These are phyloP conservation scores for Neofusicoccum cordaticola DNA, from an alignment of 2,329 filamentous ascomycete genomes.

Conservation along the genomic window DNA sequence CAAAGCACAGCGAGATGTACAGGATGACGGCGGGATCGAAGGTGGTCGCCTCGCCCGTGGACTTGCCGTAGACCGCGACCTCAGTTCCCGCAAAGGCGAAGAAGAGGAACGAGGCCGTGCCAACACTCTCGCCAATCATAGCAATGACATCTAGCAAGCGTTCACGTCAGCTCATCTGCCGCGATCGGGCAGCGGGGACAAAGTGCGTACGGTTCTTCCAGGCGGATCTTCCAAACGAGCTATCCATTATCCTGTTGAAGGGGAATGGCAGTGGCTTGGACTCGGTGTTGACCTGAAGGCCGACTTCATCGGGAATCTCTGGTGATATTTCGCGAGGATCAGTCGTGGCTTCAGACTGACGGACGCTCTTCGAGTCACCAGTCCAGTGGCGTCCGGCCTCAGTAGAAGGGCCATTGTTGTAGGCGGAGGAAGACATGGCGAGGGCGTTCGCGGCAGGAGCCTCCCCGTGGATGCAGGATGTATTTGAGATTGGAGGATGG, in stretches of 20 bases:
- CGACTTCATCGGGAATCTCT: slow-evolving; percentile 1
- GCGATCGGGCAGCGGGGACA: neutral
- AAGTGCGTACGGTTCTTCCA: slow-evolving; percentile 17
- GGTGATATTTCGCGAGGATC: neutral
- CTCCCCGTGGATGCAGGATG: neutral
- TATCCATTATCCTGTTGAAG: slow-evolving; percentile 17
- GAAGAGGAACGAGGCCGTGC: slow-evolving; percentile 52
- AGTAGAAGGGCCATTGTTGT: slow-evolving; percentile 11
- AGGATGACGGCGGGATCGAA: slow-evolving; percentile 30
- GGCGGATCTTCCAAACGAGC: slow-evolving; percentile 5
- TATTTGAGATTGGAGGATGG: no score
- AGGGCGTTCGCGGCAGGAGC: neutral
- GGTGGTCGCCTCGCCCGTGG: slow-evolving; percentile 18
- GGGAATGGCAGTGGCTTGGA: neutral
- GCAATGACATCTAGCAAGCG: slow-evolving; percentile 40
- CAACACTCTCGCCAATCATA: slow-evolving; percentile 50
- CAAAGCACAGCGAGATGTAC: slow-evolving; percentile 46
- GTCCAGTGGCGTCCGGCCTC: slow-evolving; percentile 2
- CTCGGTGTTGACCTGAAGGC: neutral
- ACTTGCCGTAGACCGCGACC: slow-evolving; percentile 36
- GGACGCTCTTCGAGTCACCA: neutral
- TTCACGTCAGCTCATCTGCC: neutral
- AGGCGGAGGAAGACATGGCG: slow-evolving; percentile 11
- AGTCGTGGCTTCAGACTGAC: slow-evolving; percentile 1
- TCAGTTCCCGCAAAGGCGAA: slow-evolving; percentile 49